Conservation (phyloP, 2,329 filamentous ascomycete species). For the Blastomyces emzantsi region DNA sequence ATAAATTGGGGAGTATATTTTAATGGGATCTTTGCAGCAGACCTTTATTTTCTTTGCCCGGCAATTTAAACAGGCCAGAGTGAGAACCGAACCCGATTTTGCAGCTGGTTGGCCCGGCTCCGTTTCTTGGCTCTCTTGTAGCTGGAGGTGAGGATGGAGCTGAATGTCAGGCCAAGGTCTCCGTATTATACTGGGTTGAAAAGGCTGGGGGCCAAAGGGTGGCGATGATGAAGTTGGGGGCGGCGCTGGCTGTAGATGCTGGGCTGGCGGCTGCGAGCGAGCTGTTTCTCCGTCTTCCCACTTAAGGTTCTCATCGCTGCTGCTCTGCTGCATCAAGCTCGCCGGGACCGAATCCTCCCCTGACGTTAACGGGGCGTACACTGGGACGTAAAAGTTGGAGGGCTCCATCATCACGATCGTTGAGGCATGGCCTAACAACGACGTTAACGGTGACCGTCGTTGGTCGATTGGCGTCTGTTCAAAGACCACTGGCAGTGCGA, state of each 20-base stretch:
- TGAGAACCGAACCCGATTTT: slow-evolving; percentile 4
- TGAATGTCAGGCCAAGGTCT: neutral
- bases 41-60: slow-evolving; percentile 12
- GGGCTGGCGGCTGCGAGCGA: neutral
- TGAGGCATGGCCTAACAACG: neutral
- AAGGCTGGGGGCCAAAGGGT: neutral
- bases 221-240: neutral
- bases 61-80: slow-evolving; percentile 11
- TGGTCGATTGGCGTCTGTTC: neutral
- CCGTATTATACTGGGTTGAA: neutral
- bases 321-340: neutral
- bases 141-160: neutral
- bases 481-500: neutral
- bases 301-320: neutral
- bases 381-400: neutral
- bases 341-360: neutral
- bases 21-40: neutral
- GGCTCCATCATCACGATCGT: slow-evolving; percentile 2
- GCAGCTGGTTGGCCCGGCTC: neutral
- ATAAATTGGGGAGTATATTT: neutral
- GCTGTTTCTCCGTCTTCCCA: neutral
- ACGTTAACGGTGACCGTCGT: neutral
- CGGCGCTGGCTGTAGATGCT: neutral
- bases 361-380: neutral
- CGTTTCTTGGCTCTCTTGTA: neutral